phyloP scores from a whole-genome alignment of 2,329 filamentous ascomycete species.

The Neofusicoccum umdonicola region DNA sequence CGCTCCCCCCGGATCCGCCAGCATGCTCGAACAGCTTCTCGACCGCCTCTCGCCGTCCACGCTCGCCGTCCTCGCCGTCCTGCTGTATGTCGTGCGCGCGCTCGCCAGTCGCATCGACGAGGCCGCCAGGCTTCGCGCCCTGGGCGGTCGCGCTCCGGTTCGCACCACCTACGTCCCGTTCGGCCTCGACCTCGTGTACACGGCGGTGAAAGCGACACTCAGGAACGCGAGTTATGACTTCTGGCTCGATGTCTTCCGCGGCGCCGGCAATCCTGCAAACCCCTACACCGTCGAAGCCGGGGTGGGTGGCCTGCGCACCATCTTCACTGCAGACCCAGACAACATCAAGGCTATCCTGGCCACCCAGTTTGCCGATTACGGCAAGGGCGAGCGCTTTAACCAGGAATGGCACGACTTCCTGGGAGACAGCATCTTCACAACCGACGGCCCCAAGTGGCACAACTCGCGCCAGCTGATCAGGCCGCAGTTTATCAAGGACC shows the following conservation, averaged over 20 bases:
- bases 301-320: conserved; percentile 55
- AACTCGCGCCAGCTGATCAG: conserved; percentile 76
- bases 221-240: conserved; percentile 58
- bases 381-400: conserved; percentile 76
- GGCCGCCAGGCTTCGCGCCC: conserved; percentile 38
- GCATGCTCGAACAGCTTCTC: conserved; percentile 5
- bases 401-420: conserved; percentile 72
- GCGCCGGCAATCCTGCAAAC: conserved; percentile 34
- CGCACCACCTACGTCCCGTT: conserved; percentile 39
- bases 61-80: neutral
- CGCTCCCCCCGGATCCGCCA: neutral
- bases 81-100: neutral
- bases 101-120: conserved; percentile 23
- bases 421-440: conserved; percentile 68
- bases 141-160: conserved; percentile 48
- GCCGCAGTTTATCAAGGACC: conserved; percentile 83
- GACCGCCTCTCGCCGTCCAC: neutral
- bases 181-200: conserved; percentile 63
- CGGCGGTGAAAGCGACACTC: conserved; percentile 53
- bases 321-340: conserved; percentile 79
- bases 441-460: conserved; percentile 78
- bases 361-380: conserved; percentile 80
- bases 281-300: conserved; percentile 61
- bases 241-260: conserved; percentile 57
- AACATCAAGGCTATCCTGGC: conserved; percentile 92